Evolutionary conservation across 2,329 filamentous ascomycete species (phyloP), one percentile per base, ranked within the genome.

Genomic region (Aaosphaeria pasadenensis): DNA sequence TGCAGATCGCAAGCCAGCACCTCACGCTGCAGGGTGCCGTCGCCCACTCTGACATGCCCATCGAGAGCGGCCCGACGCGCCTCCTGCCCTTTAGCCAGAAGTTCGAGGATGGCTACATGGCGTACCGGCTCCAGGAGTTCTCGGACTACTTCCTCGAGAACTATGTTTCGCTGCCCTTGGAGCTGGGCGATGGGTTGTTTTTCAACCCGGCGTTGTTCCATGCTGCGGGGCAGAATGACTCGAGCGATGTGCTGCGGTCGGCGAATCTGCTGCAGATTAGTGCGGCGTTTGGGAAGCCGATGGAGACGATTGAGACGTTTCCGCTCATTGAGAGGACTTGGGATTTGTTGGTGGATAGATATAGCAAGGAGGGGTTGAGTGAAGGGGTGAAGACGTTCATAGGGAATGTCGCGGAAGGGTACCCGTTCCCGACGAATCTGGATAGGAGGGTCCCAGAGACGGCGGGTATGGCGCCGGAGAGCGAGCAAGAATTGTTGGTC

Each of bases 121-220:
- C 81, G 1, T 85, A 81, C 59, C 74, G 81, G 0, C 63, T 72
- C 0, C 63, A 69, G 0, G 77, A 80, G 30, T 84, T 86, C 58
- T 70, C 75, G 28, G 64, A 74, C 0, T 82, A 74, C 57, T 86
- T 86, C 50, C 55, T 77, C 4, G 62, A 76, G 11, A 73, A 75
- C 5, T 81, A 79, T 53, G 73, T 85, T 5, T 72, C 75, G 1
- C 57, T 84, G 7, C 76, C 81, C 1, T 55, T 86, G 47, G 54
- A 66, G 2, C 71, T 77, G 39, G 83, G 83, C 0, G 82, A 86
- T 55, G 83, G 80, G 0, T 54, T 86, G 0, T 86, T 85, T 61
- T 86, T 86, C 66, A 84, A 82, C 47, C 83, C 83, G 0, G 82
- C 79, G 1, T 66, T 86, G 0, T 81, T 84, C 52, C 83, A 86